Conservation (phyloP, 2,329 filamentous ascomycete genomes). For the Penicillium sclerotigenum region DNA sequence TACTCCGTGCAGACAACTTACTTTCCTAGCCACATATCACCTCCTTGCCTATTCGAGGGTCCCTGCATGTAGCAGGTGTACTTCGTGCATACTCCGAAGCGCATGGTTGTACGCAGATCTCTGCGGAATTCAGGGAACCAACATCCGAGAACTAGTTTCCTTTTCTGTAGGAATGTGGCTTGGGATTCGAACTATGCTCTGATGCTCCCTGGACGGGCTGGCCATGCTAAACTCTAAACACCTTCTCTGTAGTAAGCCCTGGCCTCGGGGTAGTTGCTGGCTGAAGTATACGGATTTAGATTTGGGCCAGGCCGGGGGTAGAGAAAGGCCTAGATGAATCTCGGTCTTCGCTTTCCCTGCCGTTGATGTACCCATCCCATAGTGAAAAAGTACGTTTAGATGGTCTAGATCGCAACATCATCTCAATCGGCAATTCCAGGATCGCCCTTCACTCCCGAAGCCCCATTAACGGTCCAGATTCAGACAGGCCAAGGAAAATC, state of each 20-base stretch:
- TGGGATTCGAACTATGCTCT: conserved; percentile 17
- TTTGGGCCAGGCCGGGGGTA: not conserved
- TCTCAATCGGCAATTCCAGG: not conserved
- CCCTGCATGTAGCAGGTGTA: conserved; percentile 5
- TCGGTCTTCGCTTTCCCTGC: not conserved
- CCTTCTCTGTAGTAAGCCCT: not conserved
- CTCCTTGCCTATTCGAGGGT: conserved; percentile 7
- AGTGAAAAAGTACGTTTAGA: not conserved
- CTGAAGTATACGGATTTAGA: not conserved
- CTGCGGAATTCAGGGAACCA: conserved; percentile 5
- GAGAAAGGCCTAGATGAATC: conserved; percentile 1
- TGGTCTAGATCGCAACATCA: not conserved
- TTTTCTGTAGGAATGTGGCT: conserved; percentile 14
- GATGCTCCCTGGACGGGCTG: conserved; percentile 5
- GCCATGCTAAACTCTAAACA: conserved; percentile 6
- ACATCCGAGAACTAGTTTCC: conserved; percentile 2
- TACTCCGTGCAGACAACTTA: not conserved
- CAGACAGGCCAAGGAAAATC: not conserved
- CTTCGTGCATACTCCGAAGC: conserved; percentile 2
- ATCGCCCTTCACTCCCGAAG: not conserved
- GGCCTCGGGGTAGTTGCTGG: not conserved
- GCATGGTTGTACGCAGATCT: conserved; percentile 9
- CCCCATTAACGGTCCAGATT: not conserved
- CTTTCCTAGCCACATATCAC: not conserved
- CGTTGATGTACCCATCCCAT: not conserved